These are phyloP conservation scores for Curvularia spicifera DNA, from an alignment of 2,329 filamentous ascomycete genomes.

Conservation along the genomic window DNA sequence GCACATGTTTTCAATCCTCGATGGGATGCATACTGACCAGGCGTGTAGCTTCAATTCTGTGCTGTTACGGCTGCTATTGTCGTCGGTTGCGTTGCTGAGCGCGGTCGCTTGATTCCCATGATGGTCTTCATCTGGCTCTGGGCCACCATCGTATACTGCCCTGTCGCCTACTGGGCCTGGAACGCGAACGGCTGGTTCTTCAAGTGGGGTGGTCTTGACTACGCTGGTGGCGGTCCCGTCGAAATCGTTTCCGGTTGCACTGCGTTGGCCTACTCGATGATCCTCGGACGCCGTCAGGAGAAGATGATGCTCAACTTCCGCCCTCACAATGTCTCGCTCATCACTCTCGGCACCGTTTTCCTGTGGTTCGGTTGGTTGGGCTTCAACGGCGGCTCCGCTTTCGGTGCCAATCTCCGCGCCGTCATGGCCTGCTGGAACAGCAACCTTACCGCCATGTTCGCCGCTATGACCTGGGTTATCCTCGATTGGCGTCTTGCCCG, in stretches of 20 bases:
- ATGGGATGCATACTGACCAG: slow-evolving; percentile 20
- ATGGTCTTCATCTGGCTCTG: slow-evolving; percentile 97
- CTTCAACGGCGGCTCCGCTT: slow-evolving; percentile 96
- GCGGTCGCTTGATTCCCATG: slow-evolving; percentile 87
- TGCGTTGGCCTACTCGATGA: slow-evolving; percentile 92
- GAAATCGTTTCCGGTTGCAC: slow-evolving; percentile 95
- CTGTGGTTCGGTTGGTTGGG: slow-evolving; percentile 99
- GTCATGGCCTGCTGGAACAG: slow-evolving; percentile 99
- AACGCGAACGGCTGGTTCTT: slow-evolving; percentile 92
- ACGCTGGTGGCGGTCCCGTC: slow-evolving; percentile 94
- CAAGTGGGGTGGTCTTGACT: slow-evolving; percentile 91
- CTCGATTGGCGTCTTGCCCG: slow-evolving; percentile 93
- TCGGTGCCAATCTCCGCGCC: slow-evolving; percentile 91
- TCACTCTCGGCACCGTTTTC: slow-evolving; percentile 91
- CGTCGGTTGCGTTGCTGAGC: slow-evolving; percentile 90
- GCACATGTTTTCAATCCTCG: background rate
- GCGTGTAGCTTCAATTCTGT: slow-evolving; percentile 88
- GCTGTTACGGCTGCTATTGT: slow-evolving; percentile 90
- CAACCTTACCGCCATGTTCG: slow-evolving; percentile 91
- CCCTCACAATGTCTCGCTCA: slow-evolving; percentile 96
- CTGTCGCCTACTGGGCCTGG: slow-evolving; percentile 96
- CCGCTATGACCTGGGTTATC: slow-evolving; percentile 88
- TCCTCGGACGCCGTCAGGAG: slow-evolving; percentile 94
- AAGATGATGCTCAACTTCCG: slow-evolving; percentile 99
- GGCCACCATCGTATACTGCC: slow-evolving; percentile 97